A percentile compares a stretch with the other conserved stretches of the same genome.
These are phyloP conservation scores for Gypsophila paniculata DNA, from an alignment of 179 eudicot genomes.

Conservation along the genomic window DNA sequence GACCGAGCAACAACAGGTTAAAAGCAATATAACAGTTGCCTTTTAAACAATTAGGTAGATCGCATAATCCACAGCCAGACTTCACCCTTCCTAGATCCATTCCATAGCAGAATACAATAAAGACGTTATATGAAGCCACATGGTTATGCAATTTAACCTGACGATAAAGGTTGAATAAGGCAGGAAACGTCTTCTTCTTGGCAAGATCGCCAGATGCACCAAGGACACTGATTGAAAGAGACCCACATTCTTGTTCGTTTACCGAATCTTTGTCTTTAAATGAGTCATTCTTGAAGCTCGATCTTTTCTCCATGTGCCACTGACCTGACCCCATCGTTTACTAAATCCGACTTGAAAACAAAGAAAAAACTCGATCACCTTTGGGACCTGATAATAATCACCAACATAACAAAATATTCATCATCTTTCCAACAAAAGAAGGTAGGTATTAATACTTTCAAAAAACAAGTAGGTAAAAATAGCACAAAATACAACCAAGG, in stretches of 20 bases:
- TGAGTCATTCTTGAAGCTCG: constrained; percentile 39
- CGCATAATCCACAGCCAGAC: background rate
- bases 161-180: constrained; percentile 80
- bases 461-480: background rate
- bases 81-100: constrained; percentile 7
- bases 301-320: constrained; percentile 64
- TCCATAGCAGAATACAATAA: background rate
- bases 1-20: background rate
- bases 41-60: background rate
- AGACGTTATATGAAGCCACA: constrained; percentile 10
- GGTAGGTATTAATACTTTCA: background rate
- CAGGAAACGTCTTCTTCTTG: constrained; percentile 98
- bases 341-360: background rate
- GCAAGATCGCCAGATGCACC: constrained; percentile 99
- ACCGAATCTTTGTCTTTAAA: constrained; percentile 32
- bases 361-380: background rate
- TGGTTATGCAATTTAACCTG: constrained; percentile 45
- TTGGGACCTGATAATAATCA: constrained; percentile 3
- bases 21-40: background rate
- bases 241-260: constrained; percentile 54
- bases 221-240: constrained; percentile 80
- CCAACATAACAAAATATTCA: background rate
- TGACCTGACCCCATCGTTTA: constrained; percentile 45
- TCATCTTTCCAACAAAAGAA: background rate
- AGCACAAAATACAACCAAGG: no score